These are phyloP conservation scores for Aspergillus tamarii DNA, from an alignment of 2,329 filamentous ascomycete species.

Conservation along the genomic window DNA sequence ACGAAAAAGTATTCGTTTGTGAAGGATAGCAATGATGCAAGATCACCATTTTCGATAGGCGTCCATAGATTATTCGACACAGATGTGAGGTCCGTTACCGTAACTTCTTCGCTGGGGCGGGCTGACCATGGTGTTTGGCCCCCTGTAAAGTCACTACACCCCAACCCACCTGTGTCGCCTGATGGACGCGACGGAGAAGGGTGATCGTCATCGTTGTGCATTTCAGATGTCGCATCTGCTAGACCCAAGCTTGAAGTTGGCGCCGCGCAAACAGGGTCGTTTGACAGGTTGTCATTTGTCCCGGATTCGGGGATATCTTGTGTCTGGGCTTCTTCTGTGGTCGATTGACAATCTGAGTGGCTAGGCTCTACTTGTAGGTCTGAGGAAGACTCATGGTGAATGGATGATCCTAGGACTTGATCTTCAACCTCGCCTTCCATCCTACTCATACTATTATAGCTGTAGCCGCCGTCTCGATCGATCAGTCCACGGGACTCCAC, in stretches of 20 bases:
- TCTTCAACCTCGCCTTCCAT: background rate
- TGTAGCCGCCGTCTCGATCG: background rate
- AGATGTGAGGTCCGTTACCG: slow-evolving; percentile 20
- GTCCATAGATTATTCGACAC: slow-evolving; percentile 24
- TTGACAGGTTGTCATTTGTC: background rate
- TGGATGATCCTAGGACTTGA: background rate
- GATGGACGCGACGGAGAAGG: background rate
- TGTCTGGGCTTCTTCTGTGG: background rate
- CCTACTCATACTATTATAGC: background rate
- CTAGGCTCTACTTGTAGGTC: background rate
- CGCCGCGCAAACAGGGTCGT: background rate
- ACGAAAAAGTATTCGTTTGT: slow-evolving; percentile 34
- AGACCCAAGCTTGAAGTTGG: background rate
- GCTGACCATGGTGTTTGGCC: slow-evolving; percentile 11
- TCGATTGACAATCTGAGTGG: background rate
- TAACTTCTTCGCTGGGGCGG: slow-evolving; percentile 17
- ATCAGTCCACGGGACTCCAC: background rate
- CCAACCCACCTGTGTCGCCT: background rate
- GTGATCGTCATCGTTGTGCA: background rate
- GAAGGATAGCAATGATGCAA: slow-evolving; percentile 21
- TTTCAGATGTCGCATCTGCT: background rate
- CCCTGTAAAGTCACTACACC: background rate
- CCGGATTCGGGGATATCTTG: background rate
- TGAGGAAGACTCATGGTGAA: background rate
- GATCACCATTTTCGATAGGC: slow-evolving; percentile 27